phyloP scores from a whole-genome alignment of 148 eudicot genomes.

The Heliosperma pusillum region DNA sequence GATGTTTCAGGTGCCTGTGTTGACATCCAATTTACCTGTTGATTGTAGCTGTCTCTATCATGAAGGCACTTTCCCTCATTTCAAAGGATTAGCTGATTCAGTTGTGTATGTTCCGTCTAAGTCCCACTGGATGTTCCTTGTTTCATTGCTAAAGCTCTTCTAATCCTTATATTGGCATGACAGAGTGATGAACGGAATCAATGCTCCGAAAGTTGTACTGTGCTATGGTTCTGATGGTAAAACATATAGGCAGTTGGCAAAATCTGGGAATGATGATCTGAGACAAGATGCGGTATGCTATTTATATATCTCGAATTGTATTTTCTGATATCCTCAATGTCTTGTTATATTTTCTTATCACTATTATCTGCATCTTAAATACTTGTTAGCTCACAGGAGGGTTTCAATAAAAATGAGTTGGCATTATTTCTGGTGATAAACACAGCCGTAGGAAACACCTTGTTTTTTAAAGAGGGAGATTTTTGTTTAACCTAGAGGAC shows the following conservation, averaged over 20 bases:
- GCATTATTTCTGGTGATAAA: background rate
- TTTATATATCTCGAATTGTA: constrained; percentile 12
- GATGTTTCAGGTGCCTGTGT: constrained; percentile 80
- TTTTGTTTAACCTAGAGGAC: too few species aligned
- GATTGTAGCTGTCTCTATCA: constrained; percentile 78
- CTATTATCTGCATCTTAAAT: background rate
- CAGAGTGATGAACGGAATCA: constrained; percentile 98
- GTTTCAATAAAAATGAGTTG: background rate
- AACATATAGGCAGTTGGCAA: constrained; percentile 88
- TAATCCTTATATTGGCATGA: constrained; percentile 17
- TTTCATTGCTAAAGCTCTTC: constrained; percentile 13
- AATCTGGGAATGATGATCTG: constrained; percentile 98
- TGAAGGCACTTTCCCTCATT: constrained; percentile 89
- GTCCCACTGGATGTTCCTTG: constrained; percentile 12
- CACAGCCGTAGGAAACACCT: background rate
- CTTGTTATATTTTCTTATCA: background rate
- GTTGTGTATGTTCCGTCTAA: constrained; percentile 55
- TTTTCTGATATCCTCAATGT: constrained; percentile 9
- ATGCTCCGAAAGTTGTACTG: constrained; percentile 97
- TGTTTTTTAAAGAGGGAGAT: background rate
- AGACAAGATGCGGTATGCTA: constrained; percentile 98
- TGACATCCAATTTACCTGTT: constrained; percentile 73
- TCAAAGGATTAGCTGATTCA: constrained; percentile 90
- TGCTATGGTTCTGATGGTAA: constrained; percentile 96
- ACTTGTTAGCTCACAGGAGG: background rate